Evolutionary conservation across 306 rosid genomes (phyloP), one percentile per base, ranked within the genome.

Genomic region (Glycyrrhiza uralensis): DNA sequence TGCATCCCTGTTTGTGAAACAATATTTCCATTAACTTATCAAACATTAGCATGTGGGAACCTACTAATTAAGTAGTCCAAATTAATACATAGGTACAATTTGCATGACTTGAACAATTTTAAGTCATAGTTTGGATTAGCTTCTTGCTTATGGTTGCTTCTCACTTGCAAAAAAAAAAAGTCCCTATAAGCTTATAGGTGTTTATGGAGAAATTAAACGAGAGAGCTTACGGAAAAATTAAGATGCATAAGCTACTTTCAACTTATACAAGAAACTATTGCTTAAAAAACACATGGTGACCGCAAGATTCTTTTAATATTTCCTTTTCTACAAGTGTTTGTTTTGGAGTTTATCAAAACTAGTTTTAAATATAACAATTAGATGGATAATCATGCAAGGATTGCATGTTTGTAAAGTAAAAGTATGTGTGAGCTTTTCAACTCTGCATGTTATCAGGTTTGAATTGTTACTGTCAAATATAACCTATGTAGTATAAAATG

Each of bases 1-100:
- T 93, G 88, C 94, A 91, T 76, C 98, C 98, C 98, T 93, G 78
- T 22, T 83, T 55, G 60, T 56, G 72, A 55, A 71, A 51, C n/a
- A 50, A 81, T 17, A 19, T 42, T 62, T 61, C 7, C 71, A 62
- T 57, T 26, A 65, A 60, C n/a, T 58, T 2, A 72, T 66, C 52
- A 71, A 65, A 29, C 10, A 36, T 23, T 19, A 45, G 60, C 50
- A 24, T 45, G 2, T 51, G 11, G 56, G 14, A 69, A 76, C 22
- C 28, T 24, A 52, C 17, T 56, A n/a, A n/a, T n/a, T n/a, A 44
- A 45, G 38, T 47, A 46, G 28, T 32, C 42, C 22, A 35, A 23
- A 47, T 22, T n/a, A n/a, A n/a, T n/a, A n/a, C n/a, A n/a, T 33
- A 7, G 15, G 22, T 41, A 8, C 19, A 7, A 57, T 35, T 65